Conservation (phyloP, 2,329 filamentous ascomycete genomes). For the Neocucurbitaria cava region DNA sequence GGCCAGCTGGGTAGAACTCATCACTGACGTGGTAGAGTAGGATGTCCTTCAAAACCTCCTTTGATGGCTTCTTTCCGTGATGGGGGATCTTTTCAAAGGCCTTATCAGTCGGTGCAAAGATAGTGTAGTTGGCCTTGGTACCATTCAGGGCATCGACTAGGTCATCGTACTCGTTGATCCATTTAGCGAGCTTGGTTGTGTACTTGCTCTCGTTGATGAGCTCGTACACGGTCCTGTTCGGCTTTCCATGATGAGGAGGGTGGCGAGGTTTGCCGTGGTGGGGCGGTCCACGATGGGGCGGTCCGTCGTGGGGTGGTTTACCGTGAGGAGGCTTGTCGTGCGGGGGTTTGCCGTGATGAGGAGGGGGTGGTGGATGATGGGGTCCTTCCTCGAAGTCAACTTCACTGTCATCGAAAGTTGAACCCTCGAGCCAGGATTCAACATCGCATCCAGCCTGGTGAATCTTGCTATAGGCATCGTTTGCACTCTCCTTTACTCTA, state of each 20-base stretch:
- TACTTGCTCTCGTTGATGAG: conserved; percentile 77
- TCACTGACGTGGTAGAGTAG: conserved; percentile 78
- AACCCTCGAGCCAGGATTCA: conserved; percentile 55
- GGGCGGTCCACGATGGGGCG: conserved; percentile 36
- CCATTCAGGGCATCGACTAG: conserved; percentile 77
- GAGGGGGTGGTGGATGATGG: conserved; percentile 34
- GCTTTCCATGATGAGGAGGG: conserved; percentile 49
- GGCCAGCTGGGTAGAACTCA: conserved; percentile 69
- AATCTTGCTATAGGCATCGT: conserved; percentile 50
- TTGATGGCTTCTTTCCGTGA: conserved; percentile 66
- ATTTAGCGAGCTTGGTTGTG: conserved; percentile 76
- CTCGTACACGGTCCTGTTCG: conserved; percentile 79
- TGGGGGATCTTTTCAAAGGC: conserved; percentile 74
- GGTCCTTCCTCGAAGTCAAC: conserved; percentile 46
- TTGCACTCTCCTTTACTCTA: conserved; percentile 47
- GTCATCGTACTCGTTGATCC: conserved; percentile 76
- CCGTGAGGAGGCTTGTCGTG: conserved; percentile 48
- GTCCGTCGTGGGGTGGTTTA: no score
- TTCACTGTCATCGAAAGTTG: conserved; percentile 42
- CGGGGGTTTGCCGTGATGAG: conserved; percentile 40
- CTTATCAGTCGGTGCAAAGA: conserved; percentile 79
- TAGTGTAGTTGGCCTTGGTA: conserved; percentile 75
- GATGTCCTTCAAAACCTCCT: conserved; percentile 73
- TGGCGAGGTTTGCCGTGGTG: conserved; percentile 49
- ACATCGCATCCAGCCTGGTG: conserved; percentile 55